Base-by-base conservation (phyloP, 116 monocot species). In the Dioscorea cayenensis region DNA sequence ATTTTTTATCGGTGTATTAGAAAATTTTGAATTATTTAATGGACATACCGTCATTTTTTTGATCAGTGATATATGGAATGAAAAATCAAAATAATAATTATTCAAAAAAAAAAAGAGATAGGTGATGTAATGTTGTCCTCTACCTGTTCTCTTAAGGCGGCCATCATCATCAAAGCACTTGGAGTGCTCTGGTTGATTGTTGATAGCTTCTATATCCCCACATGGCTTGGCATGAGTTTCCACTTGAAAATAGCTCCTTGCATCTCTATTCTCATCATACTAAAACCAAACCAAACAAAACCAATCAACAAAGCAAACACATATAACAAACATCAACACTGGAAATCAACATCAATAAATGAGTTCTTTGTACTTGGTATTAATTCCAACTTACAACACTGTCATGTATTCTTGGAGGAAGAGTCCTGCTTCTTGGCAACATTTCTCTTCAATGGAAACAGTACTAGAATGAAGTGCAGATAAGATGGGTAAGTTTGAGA, bases 351-450 rank as follows among this genome's bases (percentile, higher is more conserved):
- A 7, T 23, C n/a, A 5, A 38, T 67, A 16, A 67, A 65, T 32
- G 29, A 32, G 2, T 6, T 7, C 2, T 32, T 32, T 32, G 32
- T 32, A 32, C 1, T 13, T 5, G 2, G 6, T 66, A 36, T 9
- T 50, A 25, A 11, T 27, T 58, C 58, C 32, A 7, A 78, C 82
- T 81, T 61, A 86, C 86, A 18, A 71, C 79, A 27, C 79, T 74
- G 14, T 86, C 82, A 13, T 86, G 82, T 28, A 86, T 82, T 67
- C 86, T 82, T 4, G 82, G 52, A 14, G 86, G 86, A 68, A 86
- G 86, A 1, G 86, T 86, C 55, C 86, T 72, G 74, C 86, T 86
- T 50, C 86, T 82, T 0, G 82, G 79, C 66, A 86, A 68, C 86
- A 86, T 86, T 51, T 55, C 43, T 8, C 43, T 10, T 43, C 11